phyloP scores from a whole-genome alignment of 805 yeast genomes.

The Candida xiaguanensis region DNA sequence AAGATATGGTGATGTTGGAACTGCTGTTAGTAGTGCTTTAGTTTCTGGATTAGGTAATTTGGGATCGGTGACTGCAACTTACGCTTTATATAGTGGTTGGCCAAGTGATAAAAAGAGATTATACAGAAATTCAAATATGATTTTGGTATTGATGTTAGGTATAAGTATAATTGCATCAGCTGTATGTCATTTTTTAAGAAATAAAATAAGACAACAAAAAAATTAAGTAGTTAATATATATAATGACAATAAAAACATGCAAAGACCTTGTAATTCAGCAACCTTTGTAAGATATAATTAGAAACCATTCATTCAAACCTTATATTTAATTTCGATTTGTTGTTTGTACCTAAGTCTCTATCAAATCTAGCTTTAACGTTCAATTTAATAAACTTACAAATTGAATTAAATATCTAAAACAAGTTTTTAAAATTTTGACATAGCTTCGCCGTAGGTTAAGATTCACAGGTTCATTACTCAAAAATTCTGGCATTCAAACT shows the following conservation, averaged over 20 bases:
- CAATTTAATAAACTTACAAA: no score
- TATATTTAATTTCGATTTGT: no score
- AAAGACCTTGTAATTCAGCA: no score
- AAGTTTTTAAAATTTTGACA: no score
- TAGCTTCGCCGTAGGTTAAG: no score
- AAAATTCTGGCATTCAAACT: no score
- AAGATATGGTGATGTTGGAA: constrained; percentile 77
- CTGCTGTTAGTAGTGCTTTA: constrained; percentile 77
- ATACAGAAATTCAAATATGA: constrained; percentile 75
- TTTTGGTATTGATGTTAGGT: constrained; percentile 74
- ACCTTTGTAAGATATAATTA: neutral
- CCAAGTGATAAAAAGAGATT: constrained; percentile 65
- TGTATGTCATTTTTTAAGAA: constrained; percentile 29
- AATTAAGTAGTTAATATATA: neutral
- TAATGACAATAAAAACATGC: no score
- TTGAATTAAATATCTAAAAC: no score
- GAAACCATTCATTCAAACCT: no score
- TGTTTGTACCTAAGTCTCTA: no score
- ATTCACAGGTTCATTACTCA: no score
- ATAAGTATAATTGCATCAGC: constrained; percentile 53
- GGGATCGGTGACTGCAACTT: constrained; percentile 82
- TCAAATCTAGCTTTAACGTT: no score
- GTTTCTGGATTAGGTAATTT: constrained; percentile 85
- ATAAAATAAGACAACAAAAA: constrained; percentile 23
- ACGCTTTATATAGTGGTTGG: constrained; percentile 86